Conservation (phyloP, 108 stramenopile genomes). For the Poteriospumella lacustris region DNA sequence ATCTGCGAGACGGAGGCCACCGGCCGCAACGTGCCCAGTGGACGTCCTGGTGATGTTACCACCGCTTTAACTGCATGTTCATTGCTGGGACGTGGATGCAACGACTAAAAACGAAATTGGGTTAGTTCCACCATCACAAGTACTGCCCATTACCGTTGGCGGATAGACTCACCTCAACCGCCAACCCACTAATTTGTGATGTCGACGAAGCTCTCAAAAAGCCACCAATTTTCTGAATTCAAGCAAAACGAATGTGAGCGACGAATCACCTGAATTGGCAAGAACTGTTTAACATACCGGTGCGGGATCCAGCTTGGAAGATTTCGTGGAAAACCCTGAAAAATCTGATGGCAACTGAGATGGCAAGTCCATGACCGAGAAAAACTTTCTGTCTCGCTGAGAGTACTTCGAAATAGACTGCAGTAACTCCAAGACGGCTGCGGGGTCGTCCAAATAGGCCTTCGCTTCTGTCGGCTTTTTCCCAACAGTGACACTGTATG, state of each 20-base stretch:
- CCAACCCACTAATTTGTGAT: neutral
- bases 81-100: neutral
- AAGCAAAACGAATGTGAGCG: neutral
- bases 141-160: too few species aligned
- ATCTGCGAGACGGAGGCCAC: neutral
- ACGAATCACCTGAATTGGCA: neutral
- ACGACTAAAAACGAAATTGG: neutral
- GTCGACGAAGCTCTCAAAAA: neutral
- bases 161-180: neutral
- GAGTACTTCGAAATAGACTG: slow-evolving; percentile 30
- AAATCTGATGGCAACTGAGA: neutral
- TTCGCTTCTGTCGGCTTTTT: slow-evolving; percentile 93
- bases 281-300: neutral
- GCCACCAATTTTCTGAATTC: neutral
- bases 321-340: neutral
- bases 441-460: slow-evolving; percentile 82
- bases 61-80: neutral
- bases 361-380: neutral
- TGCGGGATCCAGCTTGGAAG: neutral
- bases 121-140: too few species aligned
- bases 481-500: slow-evolving; percentile 85
- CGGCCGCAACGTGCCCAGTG: neutral
- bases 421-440: slow-evolving; percentile 80
- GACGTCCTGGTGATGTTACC: neutral
- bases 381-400: neutral